Percentiles rank a stretch among this genome's conserved stretches.
Evolutionary conservation across 2,329 filamentous ascomycete species (phyloP).

Genomic region (Teratosphaeria pseudoeucalypti): DNA sequence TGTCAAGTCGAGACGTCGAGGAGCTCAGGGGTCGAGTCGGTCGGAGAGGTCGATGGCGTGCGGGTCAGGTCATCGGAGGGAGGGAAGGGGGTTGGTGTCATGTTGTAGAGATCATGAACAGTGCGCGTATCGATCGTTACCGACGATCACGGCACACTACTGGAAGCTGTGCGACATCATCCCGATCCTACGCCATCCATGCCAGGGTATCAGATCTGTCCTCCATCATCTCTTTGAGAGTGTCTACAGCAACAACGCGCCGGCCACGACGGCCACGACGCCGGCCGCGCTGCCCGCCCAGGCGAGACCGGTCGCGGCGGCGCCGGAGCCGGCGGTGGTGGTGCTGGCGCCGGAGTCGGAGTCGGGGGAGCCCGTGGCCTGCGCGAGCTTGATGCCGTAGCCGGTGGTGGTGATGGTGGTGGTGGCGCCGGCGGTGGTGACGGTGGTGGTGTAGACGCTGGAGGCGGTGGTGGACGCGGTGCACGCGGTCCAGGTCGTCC

Average conservation of each 20-base stretch:
- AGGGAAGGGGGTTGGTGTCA: too few relatives aligned
- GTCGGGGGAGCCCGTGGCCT: slow-evolving; percentile 9
- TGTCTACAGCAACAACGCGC: slow-evolving; percentile 20
- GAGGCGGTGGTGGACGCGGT: slow-evolving; percentile 23
- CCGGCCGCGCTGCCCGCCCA: slow-evolving; percentile 19
- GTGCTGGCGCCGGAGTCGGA: slow-evolving; percentile 5
- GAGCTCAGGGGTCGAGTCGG: too few relatives aligned
- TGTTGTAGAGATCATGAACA: too few relatives aligned
- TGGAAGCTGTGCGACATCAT: too few relatives aligned
- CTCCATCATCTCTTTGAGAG: neutral
- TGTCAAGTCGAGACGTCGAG: too few relatives aligned
- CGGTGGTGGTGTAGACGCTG: slow-evolving; percentile 19
- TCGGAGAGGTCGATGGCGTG: too few relatives aligned
- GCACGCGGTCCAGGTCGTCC: slow-evolving; percentile 27
- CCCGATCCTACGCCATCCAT: neutral
- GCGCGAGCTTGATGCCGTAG: slow-evolving; percentile 22
- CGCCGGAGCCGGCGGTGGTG: slow-evolving; percentile 12
- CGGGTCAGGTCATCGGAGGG: too few relatives aligned
- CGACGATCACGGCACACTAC: too few relatives aligned
- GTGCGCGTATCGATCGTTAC: too few relatives aligned
- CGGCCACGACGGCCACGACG: slow-evolving; percentile 21
- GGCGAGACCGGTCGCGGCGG: slow-evolving; percentile 13
- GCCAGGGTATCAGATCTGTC: neutral
- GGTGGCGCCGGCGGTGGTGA: slow-evolving; percentile 16
- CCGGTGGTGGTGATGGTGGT: slow-evolving; percentile 16